phyloP scores from a whole-genome alignment of 257 asterid genomes.

The Asclepias syriaca region DNA sequence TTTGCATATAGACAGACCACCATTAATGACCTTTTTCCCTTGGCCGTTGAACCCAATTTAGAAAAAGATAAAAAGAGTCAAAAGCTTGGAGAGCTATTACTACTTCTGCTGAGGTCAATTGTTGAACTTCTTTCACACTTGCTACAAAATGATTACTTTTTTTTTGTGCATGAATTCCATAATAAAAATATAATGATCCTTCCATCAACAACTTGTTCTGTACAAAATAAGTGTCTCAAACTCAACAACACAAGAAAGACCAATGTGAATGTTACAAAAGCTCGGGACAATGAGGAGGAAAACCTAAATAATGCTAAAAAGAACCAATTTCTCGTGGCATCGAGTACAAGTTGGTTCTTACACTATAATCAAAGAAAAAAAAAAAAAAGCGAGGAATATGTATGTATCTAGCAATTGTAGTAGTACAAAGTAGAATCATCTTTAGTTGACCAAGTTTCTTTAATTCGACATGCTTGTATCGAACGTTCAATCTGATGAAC shows the following conservation, averaged over 20 bases:
- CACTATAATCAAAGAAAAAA: no score
- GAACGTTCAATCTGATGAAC: constrained; percentile 46
- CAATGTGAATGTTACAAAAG: background rate
- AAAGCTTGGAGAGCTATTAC: background rate
- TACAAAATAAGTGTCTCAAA: background rate
- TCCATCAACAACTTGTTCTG: background rate
- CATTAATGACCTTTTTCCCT: background rate
- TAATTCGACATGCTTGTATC: constrained; percentile 51
- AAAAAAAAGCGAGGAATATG: no score
- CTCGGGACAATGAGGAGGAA: background rate
- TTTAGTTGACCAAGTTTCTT: constrained; percentile 58
- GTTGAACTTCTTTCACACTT: background rate
- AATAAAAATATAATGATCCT: no score
- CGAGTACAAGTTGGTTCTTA: background rate
- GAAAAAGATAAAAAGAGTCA: background rate
- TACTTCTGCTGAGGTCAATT: background rate
- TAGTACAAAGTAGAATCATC: constrained; percentile 49
- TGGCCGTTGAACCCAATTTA: background rate
- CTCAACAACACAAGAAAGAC: background rate
- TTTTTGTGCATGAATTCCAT: no score
- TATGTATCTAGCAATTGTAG: constrained; percentile 35
- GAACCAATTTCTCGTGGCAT: background rate
- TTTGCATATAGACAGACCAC: background rate
- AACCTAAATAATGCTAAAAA: background rate
- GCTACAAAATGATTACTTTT: no score